Evolutionary conservation across 2,329 filamentous ascomycete species (phyloP).

Genomic region (Fusarium devonianum): DNA sequence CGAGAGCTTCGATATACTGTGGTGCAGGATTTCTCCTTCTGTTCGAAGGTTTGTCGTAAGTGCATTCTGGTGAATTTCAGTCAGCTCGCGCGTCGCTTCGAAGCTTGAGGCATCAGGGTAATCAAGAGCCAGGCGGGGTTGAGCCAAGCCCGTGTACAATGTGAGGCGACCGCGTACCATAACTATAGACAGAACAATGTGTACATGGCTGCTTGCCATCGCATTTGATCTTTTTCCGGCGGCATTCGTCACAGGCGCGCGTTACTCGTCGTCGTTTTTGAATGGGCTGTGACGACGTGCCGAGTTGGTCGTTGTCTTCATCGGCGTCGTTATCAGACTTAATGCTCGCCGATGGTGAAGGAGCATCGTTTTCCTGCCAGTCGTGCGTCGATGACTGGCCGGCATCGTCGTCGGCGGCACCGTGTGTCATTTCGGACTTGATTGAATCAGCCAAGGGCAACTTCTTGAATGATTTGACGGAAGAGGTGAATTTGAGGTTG

Average conservation of each 20-base stretch:
- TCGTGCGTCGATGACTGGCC: slow-evolving; percentile 46
- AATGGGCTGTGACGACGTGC: slow-evolving; percentile 61
- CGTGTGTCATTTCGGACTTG: slow-evolving; percentile 45
- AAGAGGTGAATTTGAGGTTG: slow-evolving; percentile 14
- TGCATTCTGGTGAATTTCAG: slow-evolving; percentile 71
- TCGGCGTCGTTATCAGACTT: slow-evolving; percentile 54
- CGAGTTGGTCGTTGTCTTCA: slow-evolving; percentile 45
- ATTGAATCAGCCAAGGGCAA: slow-evolving; percentile 34
- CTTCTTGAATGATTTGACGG: slow-evolving; percentile 11
- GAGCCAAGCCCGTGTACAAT: neutral
- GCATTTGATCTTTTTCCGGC: slow-evolving; percentile 87
- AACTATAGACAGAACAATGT: slow-evolving; percentile 97
- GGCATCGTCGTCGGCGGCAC: slow-evolving; percentile 55
- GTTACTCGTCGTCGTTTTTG: slow-evolving; percentile 83
- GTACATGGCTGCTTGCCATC: slow-evolving; percentile 89
- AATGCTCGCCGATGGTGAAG: slow-evolving; percentile 52
- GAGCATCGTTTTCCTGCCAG: slow-evolving; percentile 48
- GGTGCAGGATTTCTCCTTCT: slow-evolving; percentile 88
- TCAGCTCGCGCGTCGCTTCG: slow-evolving; percentile 25
- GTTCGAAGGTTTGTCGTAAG: slow-evolving; percentile 94
- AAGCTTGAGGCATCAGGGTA: slow-evolving; percentile 1
- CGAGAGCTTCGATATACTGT: slow-evolving; percentile 90
- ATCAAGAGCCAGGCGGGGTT: slow-evolving; percentile 3
- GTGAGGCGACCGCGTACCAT: slow-evolving; percentile 67
- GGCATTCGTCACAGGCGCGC: slow-evolving; percentile 81